Base-by-base conservation (phyloP, 768 basidiomycete genomes). In the Macrocybe gigantea region DNA sequence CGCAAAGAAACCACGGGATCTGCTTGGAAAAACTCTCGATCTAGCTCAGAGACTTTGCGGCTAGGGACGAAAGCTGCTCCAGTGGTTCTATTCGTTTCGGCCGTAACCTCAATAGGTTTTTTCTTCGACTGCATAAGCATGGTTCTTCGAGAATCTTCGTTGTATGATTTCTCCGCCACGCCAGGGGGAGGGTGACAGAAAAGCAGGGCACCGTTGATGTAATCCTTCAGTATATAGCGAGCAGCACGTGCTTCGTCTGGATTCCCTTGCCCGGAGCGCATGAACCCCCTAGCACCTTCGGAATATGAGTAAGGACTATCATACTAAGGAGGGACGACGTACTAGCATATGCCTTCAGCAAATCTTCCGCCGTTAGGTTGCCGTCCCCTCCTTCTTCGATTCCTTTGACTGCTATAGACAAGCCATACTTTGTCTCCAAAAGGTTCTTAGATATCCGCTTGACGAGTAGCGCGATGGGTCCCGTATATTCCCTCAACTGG, bases 241-340 rank as follows among this genome's bases (percentile, higher is more conserved):
- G 95, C 91, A 0, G 96, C 82, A 44, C 93, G 85, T 31, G 96
- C 92, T 61, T 97, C 93, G 60, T 99, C 96, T 7, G 95, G 94
- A 66, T 94, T 96, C 38, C 96, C 96, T 69, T 94, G 92, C 1
- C 95, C 92, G 1, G 93, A 82, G 35, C 95, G 82, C 60, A 84
- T 88, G 65, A 88, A 96, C 33, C 96, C 96, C 56, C 95, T 75
- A 30, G 83, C 95, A 58, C 98, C 96, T 99, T 52, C 2, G 52
- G 29, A 35, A n/a, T 15, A 53, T 60, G 22, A 58, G 54, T 29
- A 43, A 60, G 39, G 35, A 32, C 34, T n/a, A 34, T 31, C 33
- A 33, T 11, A 13, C 6, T 42, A 50, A n/a, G 50, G 33, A 12
- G 34, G 33, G 10, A 36, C 7, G 6, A 80, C 93, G 61, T 65